phyloP scores from a whole-genome alignment of 2,329 filamentous ascomycete genomes.

The Aspergillus ustus region DNA sequence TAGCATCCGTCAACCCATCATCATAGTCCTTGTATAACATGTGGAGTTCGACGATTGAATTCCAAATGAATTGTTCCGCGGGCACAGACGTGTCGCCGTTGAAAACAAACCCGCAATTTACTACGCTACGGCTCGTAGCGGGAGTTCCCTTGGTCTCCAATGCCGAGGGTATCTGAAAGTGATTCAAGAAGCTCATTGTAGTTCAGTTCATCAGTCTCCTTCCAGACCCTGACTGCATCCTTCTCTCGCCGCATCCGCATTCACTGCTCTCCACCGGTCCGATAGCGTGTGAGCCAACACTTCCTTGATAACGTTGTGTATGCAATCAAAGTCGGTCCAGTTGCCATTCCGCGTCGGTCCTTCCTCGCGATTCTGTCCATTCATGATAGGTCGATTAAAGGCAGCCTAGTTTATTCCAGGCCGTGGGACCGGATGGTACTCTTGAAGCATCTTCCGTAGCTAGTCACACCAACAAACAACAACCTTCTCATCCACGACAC shows the following conservation, averaged over 20 bases:
- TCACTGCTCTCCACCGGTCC: constrained; percentile 7
- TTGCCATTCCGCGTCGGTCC: constrained; percentile 11
- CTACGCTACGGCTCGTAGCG: neutral
- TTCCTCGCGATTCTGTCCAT: neutral
- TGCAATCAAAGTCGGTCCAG: constrained; percentile 18
- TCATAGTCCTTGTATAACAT: neutral
- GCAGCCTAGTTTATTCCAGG: neutral
- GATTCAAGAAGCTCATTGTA: constrained; percentile 6
- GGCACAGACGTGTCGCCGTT: constrained; percentile 15
- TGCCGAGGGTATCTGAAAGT: neutral
- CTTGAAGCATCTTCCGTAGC: constrained; percentile 11
- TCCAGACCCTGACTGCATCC: constrained; percentile 14
- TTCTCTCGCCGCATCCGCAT: constrained; percentile 14
- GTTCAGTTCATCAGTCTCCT: neutral
- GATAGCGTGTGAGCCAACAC: neutral
- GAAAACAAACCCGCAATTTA: neutral
- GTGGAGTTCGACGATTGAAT: constrained; percentile 20
- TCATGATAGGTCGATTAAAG: neutral
- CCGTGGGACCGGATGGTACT: neutral
- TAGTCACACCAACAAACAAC: constrained; percentile 7
- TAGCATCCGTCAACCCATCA: too few relatives aligned
- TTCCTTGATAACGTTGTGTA: neutral
- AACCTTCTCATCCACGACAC: neutral
- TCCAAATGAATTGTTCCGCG: constrained; percentile 23
- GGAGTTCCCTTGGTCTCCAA: neutral